Base-by-base conservation (phyloP, 225 moss, liverwort and hornwort genomes). In the Antitrichia curtipendula region DNA sequence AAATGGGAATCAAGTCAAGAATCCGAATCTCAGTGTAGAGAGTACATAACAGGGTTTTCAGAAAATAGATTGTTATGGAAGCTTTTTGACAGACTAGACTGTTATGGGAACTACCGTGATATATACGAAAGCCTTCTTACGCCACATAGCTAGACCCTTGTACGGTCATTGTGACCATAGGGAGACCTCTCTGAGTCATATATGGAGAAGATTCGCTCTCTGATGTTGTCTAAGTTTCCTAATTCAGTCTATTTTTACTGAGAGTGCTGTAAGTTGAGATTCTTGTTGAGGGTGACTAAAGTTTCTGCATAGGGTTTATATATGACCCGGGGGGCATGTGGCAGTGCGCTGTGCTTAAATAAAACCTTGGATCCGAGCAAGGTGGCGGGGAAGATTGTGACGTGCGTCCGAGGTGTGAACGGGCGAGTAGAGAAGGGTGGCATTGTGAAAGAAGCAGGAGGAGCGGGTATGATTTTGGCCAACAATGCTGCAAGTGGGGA, bases 311-410 rank as follows among this genome's bases (percentile, higher is more conserved):
- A 76, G 60, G 29, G 32, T 54, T 86, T 32, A 50, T 16, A 43
- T 36, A 53, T 64, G 62, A 85, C 75, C 38, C 21, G 49, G 74
- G 34, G 76, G 18, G 32, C 20, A 29, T 86, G 70, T 87, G 86
- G 89, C 94, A 97, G 96, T 64, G n/a, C 40, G 16, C 57, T 94
- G 69, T 97, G 97, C 84, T 32, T 93, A 7, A 82, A 93, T 66
- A 90, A 85, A 24, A 83, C 93, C 38, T 88, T 97, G 92, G 94
- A 97, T 88, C 90, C 92, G 54, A 89, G 82, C 41, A 89, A 96
- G 89, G 97, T 95, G 73, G 54, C 61, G 53, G 96, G 95, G 41
- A 97, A 97, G 87, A 95, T 97, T 76, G 94, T 97, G 74, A 86
- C 88, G 9, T 97, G 97, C 81, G 9, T 90, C 28, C 90, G 96